These are phyloP conservation scores for Hypoxylon sp. DNA, from an alignment of 2,329 filamentous ascomycete genomes.

Conservation along the genomic window DNA sequence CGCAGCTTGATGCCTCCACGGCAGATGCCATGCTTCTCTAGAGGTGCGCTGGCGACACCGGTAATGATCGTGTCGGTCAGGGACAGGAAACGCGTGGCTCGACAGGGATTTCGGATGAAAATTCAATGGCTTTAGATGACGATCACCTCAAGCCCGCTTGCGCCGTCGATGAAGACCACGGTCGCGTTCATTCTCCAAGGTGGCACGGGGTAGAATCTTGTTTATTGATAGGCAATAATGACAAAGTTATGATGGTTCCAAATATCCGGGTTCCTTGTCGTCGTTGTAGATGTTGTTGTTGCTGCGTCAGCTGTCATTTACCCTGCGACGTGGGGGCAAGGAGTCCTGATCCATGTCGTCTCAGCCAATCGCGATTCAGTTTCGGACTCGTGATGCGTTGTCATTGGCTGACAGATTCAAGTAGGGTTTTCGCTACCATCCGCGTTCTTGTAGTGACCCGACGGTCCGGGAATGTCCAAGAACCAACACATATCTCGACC, in stretches of 20 bases:
- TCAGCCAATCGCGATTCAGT: slow-evolving; percentile 24
- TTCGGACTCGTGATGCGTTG: neutral
- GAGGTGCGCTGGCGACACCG: slow-evolving; percentile 10
- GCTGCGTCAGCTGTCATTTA: slow-evolving; percentile 16
- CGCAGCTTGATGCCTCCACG: slow-evolving; percentile 11
- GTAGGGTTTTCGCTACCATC: slow-evolving; percentile 10
- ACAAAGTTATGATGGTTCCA: slow-evolving; percentile 2
- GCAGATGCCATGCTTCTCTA: slow-evolving; percentile 23
- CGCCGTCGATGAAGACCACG: slow-evolving; percentile 1
- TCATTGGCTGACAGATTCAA: slow-evolving; percentile 25
- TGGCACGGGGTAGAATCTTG: slow-evolving; percentile 1
- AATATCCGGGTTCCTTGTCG: slow-evolving; percentile 2
- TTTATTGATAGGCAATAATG: slow-evolving; percentile 3
- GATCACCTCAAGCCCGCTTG: slow-evolving; percentile 7
- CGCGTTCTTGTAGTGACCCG: slow-evolving; percentile 14
- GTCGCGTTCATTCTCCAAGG: slow-evolving; percentile 5
- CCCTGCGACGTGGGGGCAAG: slow-evolving; percentile 36
- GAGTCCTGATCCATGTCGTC: slow-evolving; percentile 20
- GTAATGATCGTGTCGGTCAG: slow-evolving; percentile 14
- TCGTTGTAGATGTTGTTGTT: slow-evolving; percentile 5
- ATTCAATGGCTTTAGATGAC: slow-evolving; percentile 1
- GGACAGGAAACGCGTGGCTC: slow-evolving; percentile 22
- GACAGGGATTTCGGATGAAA: slow-evolving; percentile 8
- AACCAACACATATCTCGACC: slow-evolving; percentile 12
- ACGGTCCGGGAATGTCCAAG: slow-evolving; percentile 21